Evolutionary conservation across 805 yeast genomes (phyloP), one percentile per base, ranked within the genome.

Genomic region (Saccharomyces jurei): DNA sequence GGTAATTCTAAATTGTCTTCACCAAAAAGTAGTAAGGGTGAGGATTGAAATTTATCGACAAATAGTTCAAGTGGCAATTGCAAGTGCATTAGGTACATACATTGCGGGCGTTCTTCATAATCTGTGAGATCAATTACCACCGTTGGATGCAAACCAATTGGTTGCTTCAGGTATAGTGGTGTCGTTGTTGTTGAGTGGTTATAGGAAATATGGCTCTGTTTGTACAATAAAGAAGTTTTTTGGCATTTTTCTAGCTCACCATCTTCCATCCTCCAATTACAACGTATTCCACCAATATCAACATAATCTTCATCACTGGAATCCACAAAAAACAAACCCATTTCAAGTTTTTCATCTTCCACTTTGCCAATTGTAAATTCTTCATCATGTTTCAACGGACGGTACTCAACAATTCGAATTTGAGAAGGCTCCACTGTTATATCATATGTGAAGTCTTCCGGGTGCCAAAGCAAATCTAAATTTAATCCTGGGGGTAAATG

Each of bases 1-100:
- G 87, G 87, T 32, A 75, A 73, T 59, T 82, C 87, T 26, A 82
- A 66, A 60, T 82, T 83, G n/a, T 74, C 69, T 52, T 79, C 81
- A 2, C 86, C 86, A 77, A 78, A 78, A 0, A 76, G 64, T 2
- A 70, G 71, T 1, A 77, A 36, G 14, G 80, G 68, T n/a, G 64
- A 65, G 26, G 79, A 73, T 63, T 82, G 84, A 63, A 79, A 81
- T 61, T 71, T 71, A 67, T 82, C 86, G n/a, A 81, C 71, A 60
- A 82, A 80, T 22, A 81, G 53, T 17, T 71, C 68, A 4, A 67
- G 65, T 3, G 84, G 82, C 10, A 81, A 60, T 8, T 75, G 73
- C 28, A 77, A 64, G 57, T 71, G 70, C 29, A 76, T 65, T 57
- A 69, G 80, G 14, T 79, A 71, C 41, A 71, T 69, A 67, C 87